Evolutionary conservation across 1,284 basidiomycete genomes (phyloP).

Genomic region (Apiotrichum mycotoxinovorans): DNA sequence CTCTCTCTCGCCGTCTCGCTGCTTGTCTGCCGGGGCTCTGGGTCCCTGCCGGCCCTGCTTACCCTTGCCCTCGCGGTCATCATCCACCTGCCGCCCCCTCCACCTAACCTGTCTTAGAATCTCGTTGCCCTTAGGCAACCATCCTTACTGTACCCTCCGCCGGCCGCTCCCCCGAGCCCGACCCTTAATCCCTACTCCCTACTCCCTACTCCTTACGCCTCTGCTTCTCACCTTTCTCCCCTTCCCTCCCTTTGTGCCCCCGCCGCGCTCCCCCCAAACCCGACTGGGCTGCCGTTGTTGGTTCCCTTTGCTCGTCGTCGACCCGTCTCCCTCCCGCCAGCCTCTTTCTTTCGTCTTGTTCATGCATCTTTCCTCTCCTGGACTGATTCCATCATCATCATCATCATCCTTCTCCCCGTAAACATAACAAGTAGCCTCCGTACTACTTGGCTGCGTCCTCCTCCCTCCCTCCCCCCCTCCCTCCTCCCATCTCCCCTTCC

Average conservation of each 20-base stretch:
- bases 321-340: not conserved
- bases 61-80: no score
- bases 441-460: not conserved
- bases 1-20: not conserved
- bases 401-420: not conserved
- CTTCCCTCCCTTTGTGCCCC: no score
- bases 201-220: constrained; percentile 10
- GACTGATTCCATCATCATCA: not conserved
- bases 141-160: not conserved
- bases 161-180: not conserved
- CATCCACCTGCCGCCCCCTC: no score
- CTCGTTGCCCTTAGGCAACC: no score
- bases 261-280: no score
- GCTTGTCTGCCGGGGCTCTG: no score
- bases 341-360: no score
- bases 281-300: no score
- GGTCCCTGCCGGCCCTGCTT: no score
- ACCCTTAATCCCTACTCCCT: not conserved
- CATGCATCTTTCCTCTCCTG: not conserved
- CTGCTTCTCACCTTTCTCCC: constrained; percentile 14
- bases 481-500: no score
- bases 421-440: no score
- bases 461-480: not conserved
- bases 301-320: constrained; percentile 5
- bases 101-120: no score